Percentiles rank a stretch among this genome's conserved stretches.
Evolutionary conservation across 768 basidiomycete genomes (phyloP).

Genomic region (Lactifluus rugatus): DNA sequence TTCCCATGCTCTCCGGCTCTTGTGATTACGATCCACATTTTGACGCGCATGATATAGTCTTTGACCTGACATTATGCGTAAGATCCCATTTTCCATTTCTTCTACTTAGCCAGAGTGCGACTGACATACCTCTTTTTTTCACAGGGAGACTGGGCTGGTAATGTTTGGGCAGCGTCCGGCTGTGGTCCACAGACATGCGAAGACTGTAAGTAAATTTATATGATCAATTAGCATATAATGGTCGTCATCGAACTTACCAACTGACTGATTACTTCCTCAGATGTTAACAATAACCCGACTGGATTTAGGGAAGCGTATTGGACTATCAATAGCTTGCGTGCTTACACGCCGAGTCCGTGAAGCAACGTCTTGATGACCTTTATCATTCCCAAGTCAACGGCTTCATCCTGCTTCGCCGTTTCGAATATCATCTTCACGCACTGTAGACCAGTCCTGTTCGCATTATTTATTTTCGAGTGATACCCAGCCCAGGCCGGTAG

Average conservation of each 20-base stretch:
- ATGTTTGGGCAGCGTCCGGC: constrained; percentile 18
- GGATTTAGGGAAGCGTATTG: constrained; percentile 59
- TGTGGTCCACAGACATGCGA: constrained; percentile 34
- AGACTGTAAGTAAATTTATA: constrained; percentile 34
- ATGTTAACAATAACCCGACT: constrained; percentile 48
- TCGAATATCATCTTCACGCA: neutral
- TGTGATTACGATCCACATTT: constrained; percentile 49
- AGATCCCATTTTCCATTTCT: constrained; percentile 16
- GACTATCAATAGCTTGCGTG: constrained; percentile 51
- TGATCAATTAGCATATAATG: neutral
- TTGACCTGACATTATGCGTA: constrained; percentile 56
- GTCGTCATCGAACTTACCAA: neutral
- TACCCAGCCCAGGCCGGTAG: too few relatives aligned
- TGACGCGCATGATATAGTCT: constrained; percentile 41
- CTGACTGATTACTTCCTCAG: constrained; percentile 24
- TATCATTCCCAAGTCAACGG: neutral
- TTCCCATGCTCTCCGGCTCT: constrained; percentile 30
- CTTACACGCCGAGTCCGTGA: constrained; percentile 33
- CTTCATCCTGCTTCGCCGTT: neutral
- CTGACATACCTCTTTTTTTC: neutral
- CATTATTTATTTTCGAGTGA: neutral
- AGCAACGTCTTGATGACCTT: neutral
- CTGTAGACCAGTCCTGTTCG: neutral
- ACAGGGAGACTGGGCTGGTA: constrained; percentile 18
- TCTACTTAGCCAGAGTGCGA: neutral